Conservation (phyloP, 345 rosid genomes). For the Eutrema yunnanense region DNA sequence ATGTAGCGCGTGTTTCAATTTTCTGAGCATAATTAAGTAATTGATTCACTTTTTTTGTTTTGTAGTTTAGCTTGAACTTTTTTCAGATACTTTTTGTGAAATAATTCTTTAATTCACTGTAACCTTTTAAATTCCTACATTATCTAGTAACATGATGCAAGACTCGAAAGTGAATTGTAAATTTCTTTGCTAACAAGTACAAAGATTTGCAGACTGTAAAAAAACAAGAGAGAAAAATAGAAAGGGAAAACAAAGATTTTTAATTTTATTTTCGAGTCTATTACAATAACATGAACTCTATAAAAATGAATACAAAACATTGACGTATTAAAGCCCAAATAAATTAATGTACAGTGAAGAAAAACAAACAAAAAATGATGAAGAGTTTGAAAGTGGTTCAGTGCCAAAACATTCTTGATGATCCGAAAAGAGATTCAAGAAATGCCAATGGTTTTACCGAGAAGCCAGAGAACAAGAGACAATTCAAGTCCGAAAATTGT, state of each 20-base stretch:
- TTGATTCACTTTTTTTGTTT: background rate
- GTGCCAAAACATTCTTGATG: conserved; percentile 1
- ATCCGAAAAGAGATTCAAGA: conserved; percentile 28
- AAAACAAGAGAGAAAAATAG: background rate
- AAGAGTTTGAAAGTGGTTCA: background rate
- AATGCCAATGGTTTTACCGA: conserved; percentile 82
- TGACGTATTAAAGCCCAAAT: background rate
- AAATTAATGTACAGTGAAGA: background rate
- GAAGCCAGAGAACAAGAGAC: conserved; percentile 91
- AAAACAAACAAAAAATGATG: background rate
- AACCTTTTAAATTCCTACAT: background rate
- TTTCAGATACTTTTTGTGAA: background rate
- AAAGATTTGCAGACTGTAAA: background rate
- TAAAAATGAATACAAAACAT: background rate
- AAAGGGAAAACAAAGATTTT: background rate
- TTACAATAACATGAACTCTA: conserved; percentile 6
- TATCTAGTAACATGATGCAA: background rate
- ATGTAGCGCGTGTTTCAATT: background rate
- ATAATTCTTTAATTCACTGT: background rate
- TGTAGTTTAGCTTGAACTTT: conserved; percentile 14
- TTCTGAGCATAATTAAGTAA: background rate
- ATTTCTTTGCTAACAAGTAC: background rate
- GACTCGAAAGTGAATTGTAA: background rate
- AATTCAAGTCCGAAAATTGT: conserved; percentile 78
- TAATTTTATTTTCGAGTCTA: background rate